phyloP scores from a whole-genome alignment of 2,329 filamentous ascomycete genomes.

The Scytalidium sp. region DNA sequence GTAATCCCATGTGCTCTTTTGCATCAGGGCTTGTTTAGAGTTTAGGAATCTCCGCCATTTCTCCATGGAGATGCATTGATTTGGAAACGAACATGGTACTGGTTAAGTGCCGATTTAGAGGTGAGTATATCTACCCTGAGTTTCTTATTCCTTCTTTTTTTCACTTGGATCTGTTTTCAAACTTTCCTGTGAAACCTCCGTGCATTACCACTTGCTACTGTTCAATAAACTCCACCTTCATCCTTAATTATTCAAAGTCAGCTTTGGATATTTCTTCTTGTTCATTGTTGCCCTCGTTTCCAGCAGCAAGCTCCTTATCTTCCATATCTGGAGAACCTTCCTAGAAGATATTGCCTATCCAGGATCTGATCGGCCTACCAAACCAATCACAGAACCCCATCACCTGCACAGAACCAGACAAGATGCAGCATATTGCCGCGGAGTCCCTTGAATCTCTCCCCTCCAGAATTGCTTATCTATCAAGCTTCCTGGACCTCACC shows the following conservation, averaged over 20 bases:
- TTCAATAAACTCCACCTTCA: too few species aligned
- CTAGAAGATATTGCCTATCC: too few species aligned
- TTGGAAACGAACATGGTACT: not conserved
- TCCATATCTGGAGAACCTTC: too few species aligned
- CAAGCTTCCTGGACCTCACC: conserved; percentile 16
- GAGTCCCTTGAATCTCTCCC: conserved; percentile 21
- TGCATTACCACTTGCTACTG: too few species aligned
- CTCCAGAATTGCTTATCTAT: conserved; percentile 21
- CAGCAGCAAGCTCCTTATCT: too few species aligned
- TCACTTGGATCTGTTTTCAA: not conserved
- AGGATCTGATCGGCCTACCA: not conserved
- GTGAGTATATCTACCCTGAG: not conserved
- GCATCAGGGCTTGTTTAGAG: not conserved
- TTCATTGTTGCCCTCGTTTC: too few species aligned
- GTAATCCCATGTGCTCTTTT: too few species aligned
- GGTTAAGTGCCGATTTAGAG: not conserved
- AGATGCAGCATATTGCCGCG: conserved; percentile 26
- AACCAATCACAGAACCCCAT: not conserved
- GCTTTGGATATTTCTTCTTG: too few species aligned
- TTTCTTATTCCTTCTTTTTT: not conserved
- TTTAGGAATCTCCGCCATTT: conserved; percentile 1
- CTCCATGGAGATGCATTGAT: conserved; percentile 4
- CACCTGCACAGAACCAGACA: conserved; percentile 1
- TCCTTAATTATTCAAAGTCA: too few species aligned
- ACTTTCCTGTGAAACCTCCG: not conserved